Conservation (phyloP, 2,329 filamentous ascomycete genomes). For the Chalara sp. region DNA sequence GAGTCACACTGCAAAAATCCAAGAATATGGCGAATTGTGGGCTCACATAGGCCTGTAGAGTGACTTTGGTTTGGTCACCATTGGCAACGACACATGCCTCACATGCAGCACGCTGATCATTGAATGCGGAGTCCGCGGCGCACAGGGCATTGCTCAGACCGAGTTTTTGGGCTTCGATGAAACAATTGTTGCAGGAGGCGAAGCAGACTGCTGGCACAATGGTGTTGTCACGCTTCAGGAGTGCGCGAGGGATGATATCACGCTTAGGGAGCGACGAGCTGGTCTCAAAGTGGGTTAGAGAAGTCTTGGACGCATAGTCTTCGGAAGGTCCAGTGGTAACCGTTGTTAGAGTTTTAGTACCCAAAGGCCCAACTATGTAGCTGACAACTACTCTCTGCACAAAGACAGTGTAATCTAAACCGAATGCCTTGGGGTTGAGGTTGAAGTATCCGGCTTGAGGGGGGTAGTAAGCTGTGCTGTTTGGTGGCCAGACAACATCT, state of each 20-base stretch:
- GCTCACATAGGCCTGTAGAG: conserved; percentile 12
- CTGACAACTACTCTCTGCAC: conserved; percentile 34
- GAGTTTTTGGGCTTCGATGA: conserved; percentile 35
- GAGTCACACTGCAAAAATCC: conserved; percentile 17
- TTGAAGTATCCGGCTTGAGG: conserved; percentile 54
- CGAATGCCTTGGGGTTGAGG: conserved; percentile 55
- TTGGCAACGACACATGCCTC: conserved; percentile 14
- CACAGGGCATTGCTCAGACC: conserved; percentile 47
- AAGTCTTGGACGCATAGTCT: conserved; percentile 47
- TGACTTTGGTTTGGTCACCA: conserved; percentile 4
- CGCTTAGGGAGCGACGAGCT: conserved; percentile 1
- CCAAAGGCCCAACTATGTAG: conserved; percentile 18
- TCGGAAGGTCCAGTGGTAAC: conserved; percentile 39
- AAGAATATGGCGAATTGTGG: conserved; percentile 20
- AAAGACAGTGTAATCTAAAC: conserved; percentile 57
- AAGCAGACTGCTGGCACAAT: conserved; percentile 44
- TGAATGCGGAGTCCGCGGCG: conserved; percentile 34
- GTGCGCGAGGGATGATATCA: background rate
- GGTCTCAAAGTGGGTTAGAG: conserved; percentile 32
- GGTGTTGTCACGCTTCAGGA: conserved; percentile 33
- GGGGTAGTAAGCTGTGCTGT: conserved; percentile 44
- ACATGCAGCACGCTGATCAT: conserved; percentile 31
- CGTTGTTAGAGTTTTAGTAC: conserved; percentile 28
- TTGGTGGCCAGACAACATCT: conserved; percentile 34
- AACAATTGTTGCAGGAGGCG: conserved; percentile 43